Percentiles rank a stretch among this genome's conserved stretches.
Conservation (phyloP, 345 rosid species). For the Eucalyptus marginata region DNA sequence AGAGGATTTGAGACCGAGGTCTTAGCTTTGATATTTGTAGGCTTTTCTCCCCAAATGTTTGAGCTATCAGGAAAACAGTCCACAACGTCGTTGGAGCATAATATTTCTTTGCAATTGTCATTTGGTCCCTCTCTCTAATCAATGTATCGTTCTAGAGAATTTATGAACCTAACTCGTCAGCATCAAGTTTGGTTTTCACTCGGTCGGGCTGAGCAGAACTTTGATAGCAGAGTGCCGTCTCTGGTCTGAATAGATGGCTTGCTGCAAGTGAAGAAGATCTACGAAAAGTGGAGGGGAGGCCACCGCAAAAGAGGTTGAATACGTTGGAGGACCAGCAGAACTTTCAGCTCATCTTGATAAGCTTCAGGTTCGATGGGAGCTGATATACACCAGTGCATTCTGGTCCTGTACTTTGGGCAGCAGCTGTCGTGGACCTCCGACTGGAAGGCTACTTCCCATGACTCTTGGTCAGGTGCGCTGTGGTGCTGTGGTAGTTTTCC, state of each 20-base stretch:
- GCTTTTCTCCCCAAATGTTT: not conserved
- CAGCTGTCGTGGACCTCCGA: constrained; percentile 79
- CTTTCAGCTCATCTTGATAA: constrained; percentile 40
- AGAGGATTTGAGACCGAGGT: not conserved
- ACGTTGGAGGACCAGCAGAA: constrained; percentile 57
- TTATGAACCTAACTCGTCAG: not conserved
- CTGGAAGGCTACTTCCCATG: constrained; percentile 73
- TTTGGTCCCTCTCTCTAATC: not conserved
- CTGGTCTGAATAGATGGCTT: constrained; percentile 82
- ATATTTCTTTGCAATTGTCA: not conserved
- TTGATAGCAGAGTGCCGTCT: constrained; percentile 45
- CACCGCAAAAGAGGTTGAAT: constrained; percentile 68
- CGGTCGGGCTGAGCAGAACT: not conserved
- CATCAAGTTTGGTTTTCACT: not conserved
- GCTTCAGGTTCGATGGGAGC: constrained; percentile 82
- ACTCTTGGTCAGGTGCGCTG: constrained; percentile 76
- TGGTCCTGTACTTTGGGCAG: constrained; percentile 84
- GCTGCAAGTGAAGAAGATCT: constrained; percentile 61
- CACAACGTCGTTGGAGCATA: not conserved
- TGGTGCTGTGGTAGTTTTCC: not conserved
- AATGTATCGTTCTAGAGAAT: not conserved
- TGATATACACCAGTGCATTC: constrained; percentile 81
- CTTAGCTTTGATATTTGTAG: not conserved
- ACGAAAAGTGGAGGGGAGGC: constrained; percentile 34
- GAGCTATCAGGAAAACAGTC: not conserved